Evolutionary conservation across 495 filamentous ascomycete genomes (phyloP), one percentile per base, ranked within the genome.

Genomic region (Neurospora sp.): DNA sequence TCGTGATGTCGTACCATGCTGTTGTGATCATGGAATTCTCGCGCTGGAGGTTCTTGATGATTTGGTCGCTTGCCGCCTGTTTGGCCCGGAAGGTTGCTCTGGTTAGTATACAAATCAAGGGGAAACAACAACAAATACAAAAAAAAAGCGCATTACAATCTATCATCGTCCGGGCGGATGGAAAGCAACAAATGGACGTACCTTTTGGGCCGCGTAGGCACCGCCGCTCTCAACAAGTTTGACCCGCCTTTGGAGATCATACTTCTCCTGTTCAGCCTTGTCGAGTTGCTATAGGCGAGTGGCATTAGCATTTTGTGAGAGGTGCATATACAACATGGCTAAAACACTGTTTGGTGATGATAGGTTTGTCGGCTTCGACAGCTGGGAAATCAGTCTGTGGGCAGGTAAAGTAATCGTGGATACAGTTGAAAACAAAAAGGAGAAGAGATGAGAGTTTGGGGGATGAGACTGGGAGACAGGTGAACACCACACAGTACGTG

Each of bases 1-100:
- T 89, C 16, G 93, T 88, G 48, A 98, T 87, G 76, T 97, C 93
- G 81, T 97, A 97, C 93, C 93, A 99, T 12, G 96, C 94, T 4
- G 91, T 94, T 40, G 91, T 85, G 73, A 99, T 93, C 81, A 98
- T 88, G 70, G 84, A 85, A 75, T 94, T 93, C 82, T 99, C 96
- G 72, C 92, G 90, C 79, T 92, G 88, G 61, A 93, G 85, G 72
- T 91, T 91, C 76, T 91, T 90, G 74, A 89, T 89, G 72, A 85
- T 82, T 73, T 90, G 83, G 48, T 91, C 88, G 76, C 87, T 84
- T 76, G 87, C 83, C 77, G 88, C 86, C 82, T 88, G 74, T 73
- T 78, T 46, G 22, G 77, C 39, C 37, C 53, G 27, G 14, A 70
- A n/a, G 35, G 76, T 75, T 79, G 18, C 44, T 35, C 31, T 37